Evolutionary conservation across 345 rosid species (phyloP).

Genomic region (Gossypium ekmanianum): DNA sequence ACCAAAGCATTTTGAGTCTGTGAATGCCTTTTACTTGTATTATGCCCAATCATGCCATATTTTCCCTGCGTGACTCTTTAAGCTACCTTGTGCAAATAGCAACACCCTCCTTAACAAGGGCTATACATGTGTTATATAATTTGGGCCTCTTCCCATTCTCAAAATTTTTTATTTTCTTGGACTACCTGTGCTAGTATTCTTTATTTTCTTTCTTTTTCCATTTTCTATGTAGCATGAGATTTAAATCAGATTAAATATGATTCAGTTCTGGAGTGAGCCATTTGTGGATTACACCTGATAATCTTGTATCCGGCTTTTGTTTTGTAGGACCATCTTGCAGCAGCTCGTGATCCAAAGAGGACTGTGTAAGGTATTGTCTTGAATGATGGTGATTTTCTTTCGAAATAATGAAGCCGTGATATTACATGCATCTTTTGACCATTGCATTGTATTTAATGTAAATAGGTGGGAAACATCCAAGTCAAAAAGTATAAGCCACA

Average conservation of each 20-base stretch:
- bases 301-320: constrained; percentile 14
- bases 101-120: not conserved
- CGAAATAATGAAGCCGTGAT: constrained; percentile 20
- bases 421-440: constrained; percentile 3
- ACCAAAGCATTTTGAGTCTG: not conserved
- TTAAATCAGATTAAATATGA: not conserved
- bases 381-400: constrained; percentile 19
- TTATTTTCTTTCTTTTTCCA: not conserved
- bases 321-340: constrained; percentile 77
- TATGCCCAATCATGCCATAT: not conserved
- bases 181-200: not conserved
- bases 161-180: not conserved
- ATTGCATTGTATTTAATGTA: constrained; percentile 1
- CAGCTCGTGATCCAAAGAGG: constrained; percentile 74
- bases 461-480: not conserved
- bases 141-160: not conserved
- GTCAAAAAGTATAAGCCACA: not conserved
- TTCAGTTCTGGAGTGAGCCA: not conserved
- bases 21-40: not conserved
- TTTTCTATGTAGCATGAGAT: not conserved
- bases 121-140: not conserved
- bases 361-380: constrained; percentile 29
- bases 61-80: not conserved
- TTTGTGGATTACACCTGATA: not conserved
- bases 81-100: not conserved